A percentile compares a stretch with the other conserved stretches of the same genome.
Evolutionary conservation across 2,329 filamentous ascomycete genomes (phyloP).

Genomic region (Talaromyces verruculosus): DNA sequence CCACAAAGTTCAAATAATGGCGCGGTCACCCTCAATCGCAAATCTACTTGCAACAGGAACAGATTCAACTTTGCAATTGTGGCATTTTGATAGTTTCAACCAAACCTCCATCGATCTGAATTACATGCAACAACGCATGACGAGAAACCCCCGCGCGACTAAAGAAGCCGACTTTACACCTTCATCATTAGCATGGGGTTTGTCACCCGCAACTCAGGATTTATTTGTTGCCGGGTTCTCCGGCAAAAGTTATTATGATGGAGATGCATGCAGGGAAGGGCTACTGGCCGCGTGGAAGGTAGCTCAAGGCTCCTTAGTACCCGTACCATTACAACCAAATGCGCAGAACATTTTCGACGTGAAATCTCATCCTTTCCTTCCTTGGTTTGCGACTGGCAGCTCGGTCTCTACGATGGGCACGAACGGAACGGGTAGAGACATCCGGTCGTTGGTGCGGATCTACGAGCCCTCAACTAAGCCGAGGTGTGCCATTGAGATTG

Average conservation of each 20-base stretch:
- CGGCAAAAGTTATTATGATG: slow-evolving; percentile 37
- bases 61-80: slow-evolving; percentile 37
- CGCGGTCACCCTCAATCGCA: slow-evolving; percentile 41
- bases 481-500: slow-evolving; percentile 47
- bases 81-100: slow-evolving; percentile 28
- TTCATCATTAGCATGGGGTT: slow-evolving; percentile 52
- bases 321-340: slow-evolving; percentile 46
- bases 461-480: slow-evolving; percentile 47
- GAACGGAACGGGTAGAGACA: slow-evolving; percentile 34
- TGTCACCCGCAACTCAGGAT: slow-evolving; percentile 35
- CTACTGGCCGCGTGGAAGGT: slow-evolving; percentile 58
- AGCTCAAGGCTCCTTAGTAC: slow-evolving; percentile 35
- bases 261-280: slow-evolving; percentile 43
- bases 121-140: slow-evolving; percentile 25
- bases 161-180: slow-evolving; percentile 41
- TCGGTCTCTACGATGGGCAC: slow-evolving; percentile 35
- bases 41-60: slow-evolving; percentile 52
- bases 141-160: slow-evolving; percentile 23
- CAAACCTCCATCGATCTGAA: slow-evolving; percentile 31
- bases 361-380: slow-evolving; percentile 54
- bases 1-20: slow-evolving; percentile 54
- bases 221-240: slow-evolving; percentile 58
- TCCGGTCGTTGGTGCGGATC: slow-evolving; percentile 54
- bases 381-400: slow-evolving; percentile 56
- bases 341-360: slow-evolving; percentile 60